Evolutionary conservation across 495 filamentous ascomycete species (phyloP).

Genomic region (Aspergillus egyptiacus): DNA sequence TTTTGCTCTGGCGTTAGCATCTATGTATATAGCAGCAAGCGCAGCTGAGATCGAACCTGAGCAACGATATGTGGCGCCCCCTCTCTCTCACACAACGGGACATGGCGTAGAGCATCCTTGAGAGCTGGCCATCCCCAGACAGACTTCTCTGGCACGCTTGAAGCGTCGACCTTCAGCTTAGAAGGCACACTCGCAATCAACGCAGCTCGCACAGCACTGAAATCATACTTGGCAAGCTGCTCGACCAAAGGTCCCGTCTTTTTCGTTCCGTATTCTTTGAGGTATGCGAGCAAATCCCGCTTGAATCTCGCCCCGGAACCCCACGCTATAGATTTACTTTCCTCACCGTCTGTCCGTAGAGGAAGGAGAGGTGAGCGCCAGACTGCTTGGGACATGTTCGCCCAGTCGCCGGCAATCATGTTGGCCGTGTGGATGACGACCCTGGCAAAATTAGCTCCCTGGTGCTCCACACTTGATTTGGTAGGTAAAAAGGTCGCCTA

Average conservation of each 20-base stretch:
- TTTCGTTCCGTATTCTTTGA: conserved; percentile 57
- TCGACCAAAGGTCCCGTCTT: conserved; percentile 49
- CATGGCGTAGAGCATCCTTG: conserved; percentile 48
- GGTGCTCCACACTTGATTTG: no score
- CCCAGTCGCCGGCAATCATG: conserved; percentile 81
- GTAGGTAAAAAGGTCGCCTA: conserved; percentile 23
- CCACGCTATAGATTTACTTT: conserved; percentile 18
- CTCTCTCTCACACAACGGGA: conserved; percentile 31
- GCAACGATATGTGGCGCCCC: conserved; percentile 54
- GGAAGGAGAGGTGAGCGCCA: conserved; percentile 78
- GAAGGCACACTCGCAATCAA: conserved; percentile 75
- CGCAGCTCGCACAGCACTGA: conserved; percentile 60
- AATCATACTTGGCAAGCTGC: conserved; percentile 61
- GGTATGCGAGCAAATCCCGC: conserved; percentile 65
- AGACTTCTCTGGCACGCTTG: conserved; percentile 35
- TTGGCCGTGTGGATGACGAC: conserved; percentile 87
- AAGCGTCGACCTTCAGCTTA: conserved; percentile 40
- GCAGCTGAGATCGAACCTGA: conserved; percentile 43
- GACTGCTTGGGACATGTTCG: conserved; percentile 76
- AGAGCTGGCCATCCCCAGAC: conserved; percentile 72
- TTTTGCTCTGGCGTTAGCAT: background rate
- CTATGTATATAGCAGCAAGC: background rate
- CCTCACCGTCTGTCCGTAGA: conserved; percentile 15
- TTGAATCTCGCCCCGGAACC: conserved; percentile 71
- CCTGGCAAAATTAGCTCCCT: conserved; percentile 20